These are phyloP conservation scores for Diaporthe citri DNA, from an alignment of 2,329 filamentous ascomycete genomes.

Conservation along the genomic window DNA sequence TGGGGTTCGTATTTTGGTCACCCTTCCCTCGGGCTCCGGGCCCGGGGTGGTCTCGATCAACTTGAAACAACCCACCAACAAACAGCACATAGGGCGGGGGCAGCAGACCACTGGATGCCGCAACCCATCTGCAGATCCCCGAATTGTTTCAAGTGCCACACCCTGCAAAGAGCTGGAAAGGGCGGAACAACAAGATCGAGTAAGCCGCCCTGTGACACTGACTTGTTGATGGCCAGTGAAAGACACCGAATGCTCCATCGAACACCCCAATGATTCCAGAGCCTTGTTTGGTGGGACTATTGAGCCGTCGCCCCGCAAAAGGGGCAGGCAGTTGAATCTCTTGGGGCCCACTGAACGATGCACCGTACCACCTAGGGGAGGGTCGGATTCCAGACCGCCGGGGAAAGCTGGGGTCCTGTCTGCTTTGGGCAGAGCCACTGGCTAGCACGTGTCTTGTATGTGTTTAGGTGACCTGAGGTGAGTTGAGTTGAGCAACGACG, in stretches of 20 bases:
- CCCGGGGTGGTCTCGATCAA: conserved; percentile 18
- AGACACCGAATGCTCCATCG: conserved; percentile 9
- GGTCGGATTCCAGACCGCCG: conserved; percentile 32
- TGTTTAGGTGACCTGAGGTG: not conserved
- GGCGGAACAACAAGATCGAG: conserved; percentile 26
- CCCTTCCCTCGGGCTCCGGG: not conserved
- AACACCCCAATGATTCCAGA: conserved; percentile 21
- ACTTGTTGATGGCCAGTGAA: not conserved
- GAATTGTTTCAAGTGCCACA: conserved; percentile 29
- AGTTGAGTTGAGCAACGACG: conserved; percentile 10
- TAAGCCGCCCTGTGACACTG: conserved; percentile 16
- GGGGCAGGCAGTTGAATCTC: conserved; percentile 10
- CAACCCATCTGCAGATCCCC: conserved; percentile 34
- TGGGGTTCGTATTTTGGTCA: conserved; percentile 4
- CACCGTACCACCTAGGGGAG: conserved; percentile 1
- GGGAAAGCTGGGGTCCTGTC: conserved; percentile 30
- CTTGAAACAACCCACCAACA: conserved; percentile 33
- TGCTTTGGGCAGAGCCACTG: conserved; percentile 5
- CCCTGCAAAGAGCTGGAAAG: conserved; percentile 25
- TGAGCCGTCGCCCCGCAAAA: conserved; percentile 26
- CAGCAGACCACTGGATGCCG: conserved; percentile 13
- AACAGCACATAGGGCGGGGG: not conserved
- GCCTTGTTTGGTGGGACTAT: conserved; percentile 30
- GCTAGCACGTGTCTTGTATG: conserved; percentile 18
- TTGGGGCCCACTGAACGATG: conserved; percentile 8